Base-by-base conservation (phyloP, 192 early-diverging fungal species). In the Spizellomyces punctatus region DNA sequence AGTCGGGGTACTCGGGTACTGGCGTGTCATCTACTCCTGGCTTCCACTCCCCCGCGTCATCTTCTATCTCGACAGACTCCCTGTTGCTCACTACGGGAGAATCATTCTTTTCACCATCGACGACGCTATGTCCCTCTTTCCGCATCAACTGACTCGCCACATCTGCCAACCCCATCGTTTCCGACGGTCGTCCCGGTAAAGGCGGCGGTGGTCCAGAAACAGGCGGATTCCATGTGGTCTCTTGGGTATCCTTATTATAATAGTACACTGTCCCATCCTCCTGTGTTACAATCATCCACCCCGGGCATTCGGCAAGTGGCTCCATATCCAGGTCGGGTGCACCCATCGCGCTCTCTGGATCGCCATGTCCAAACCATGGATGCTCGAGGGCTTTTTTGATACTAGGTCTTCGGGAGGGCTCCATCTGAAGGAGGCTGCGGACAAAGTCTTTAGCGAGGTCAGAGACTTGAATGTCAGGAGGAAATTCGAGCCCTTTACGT, bases 361-460 rank as follows among this genome's bases (percentile, higher is more conserved):
- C 27, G 16, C n/a, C 16, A 50, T 57, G 52, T 5, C 22, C 63
- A 55, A 94, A 75, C 93, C 93, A 95, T 12, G 89, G 89, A 54
- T 95, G 92, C 52, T 81, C 64, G 60, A 95, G 77, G 1, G 93
- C 93, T 76, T 91, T 76, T 6, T 78, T 74, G 8, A 89, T 91
- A 0, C 89, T 92, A 78, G 92, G 82, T 6, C 93, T 83, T n/a
- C 69, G 58, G 5, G 64, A 70, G 36, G 91, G 91, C 65, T 90
- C 86, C 17, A 82, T 81, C 4, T 83, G 82, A 74, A 95, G 75
- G 21, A 93, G 78, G 21, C 76, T 70, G 5, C 73, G 62, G 44
- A 95, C 88, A 74, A 95, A 92, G 62, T 89, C 63, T 71, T 89
- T 86, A 41, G 92, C 92, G 7, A n/a, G 36, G 8, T 67, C 66